Evolutionary conservation across 495 filamentous ascomycete species (phyloP).

Genomic region (Barbatosphaeria neglecta): DNA sequence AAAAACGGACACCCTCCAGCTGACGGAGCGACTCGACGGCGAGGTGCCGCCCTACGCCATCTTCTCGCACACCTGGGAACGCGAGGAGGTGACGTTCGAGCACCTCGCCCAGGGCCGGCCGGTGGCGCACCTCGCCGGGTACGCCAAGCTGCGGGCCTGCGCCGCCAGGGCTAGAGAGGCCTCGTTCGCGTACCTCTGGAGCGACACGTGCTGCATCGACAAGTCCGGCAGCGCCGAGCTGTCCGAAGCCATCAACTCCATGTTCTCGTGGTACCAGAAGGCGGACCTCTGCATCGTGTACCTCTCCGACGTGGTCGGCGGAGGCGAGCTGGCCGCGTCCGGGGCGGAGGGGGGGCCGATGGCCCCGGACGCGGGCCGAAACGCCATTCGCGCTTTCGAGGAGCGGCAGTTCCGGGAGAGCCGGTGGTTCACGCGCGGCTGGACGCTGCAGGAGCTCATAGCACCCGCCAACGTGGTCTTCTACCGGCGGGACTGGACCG

Average conservation of each 20-base stretch:
- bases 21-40: conserved; percentile 7
- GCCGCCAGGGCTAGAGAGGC: neutral
- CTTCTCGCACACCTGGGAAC: conserved; percentile 14
- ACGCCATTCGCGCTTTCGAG: neutral
- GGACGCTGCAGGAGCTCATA: conserved; percentile 14
- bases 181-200: conserved; percentile 6
- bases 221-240: conserved; percentile 22
- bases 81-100: conserved; percentile 8
- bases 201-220: conserved; percentile 27
- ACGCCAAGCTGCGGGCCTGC: neutral
- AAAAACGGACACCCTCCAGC: conserved; percentile 4
- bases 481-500: conserved; percentile 5
- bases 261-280: conserved; percentile 20
- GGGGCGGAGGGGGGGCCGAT: no score
- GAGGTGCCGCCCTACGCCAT: conserved; percentile 11
- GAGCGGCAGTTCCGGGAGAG: neutral
- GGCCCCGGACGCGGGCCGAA: no score
- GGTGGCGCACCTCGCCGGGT: neutral
- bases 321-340: no score
- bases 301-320: conserved; percentile 12
- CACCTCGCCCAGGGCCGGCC: conserved; percentile 1
- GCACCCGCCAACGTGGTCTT: conserved; percentile 12
- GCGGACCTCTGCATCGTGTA: conserved; percentile 18
- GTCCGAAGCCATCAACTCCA: conserved; percentile 24
- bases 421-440: conserved; percentile 6